Evolutionary conservation across 2,329 filamentous ascomycete genomes (phyloP).

Genomic region (Diaporthe humulicola): DNA sequence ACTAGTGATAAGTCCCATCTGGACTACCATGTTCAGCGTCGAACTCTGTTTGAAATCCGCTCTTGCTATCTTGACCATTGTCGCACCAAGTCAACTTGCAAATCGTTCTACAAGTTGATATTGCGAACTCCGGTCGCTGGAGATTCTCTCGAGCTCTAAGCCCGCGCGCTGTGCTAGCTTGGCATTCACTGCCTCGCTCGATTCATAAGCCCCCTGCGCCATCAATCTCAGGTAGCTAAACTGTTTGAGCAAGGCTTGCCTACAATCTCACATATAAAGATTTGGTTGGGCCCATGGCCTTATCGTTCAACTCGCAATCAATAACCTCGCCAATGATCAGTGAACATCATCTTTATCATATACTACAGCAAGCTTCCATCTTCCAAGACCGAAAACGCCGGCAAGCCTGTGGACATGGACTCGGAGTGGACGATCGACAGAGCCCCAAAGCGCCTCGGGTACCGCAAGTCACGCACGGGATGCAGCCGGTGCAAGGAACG

Average conservation of each 20-base stretch:
- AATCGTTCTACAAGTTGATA: too few relatives aligned
- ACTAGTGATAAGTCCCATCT: not conserved
- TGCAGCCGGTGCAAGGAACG: constrained; percentile 53
- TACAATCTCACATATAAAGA: not conserved
- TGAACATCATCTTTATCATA: too few relatives aligned
- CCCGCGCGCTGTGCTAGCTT: not conserved
- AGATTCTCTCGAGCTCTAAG: not conserved
- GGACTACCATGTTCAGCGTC: not conserved
- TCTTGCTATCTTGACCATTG: not conserved
- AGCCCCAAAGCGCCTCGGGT: constrained; percentile 46
- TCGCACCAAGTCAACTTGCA: not conserved
- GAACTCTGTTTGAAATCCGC: not conserved
- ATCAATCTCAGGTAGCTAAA: not conserved
- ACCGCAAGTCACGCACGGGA: constrained; percentile 52
- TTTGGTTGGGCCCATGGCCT: not conserved
- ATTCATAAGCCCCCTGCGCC: constrained; percentile 8
- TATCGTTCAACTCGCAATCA: not conserved
- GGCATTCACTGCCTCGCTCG: not conserved
- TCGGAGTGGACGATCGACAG: not conserved
- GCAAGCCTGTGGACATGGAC: not conserved
- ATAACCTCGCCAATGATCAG: too few relatives aligned
- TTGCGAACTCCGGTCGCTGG: not conserved
- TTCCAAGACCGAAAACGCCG: not conserved
- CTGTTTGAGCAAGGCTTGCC: not conserved
- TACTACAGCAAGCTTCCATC: not conserved